Percentiles rank a stretch among this genome's conserved stretches.
Conservation (phyloP, 352 stramenopile genomes). For the Phytopythium ostracodes region DNA sequence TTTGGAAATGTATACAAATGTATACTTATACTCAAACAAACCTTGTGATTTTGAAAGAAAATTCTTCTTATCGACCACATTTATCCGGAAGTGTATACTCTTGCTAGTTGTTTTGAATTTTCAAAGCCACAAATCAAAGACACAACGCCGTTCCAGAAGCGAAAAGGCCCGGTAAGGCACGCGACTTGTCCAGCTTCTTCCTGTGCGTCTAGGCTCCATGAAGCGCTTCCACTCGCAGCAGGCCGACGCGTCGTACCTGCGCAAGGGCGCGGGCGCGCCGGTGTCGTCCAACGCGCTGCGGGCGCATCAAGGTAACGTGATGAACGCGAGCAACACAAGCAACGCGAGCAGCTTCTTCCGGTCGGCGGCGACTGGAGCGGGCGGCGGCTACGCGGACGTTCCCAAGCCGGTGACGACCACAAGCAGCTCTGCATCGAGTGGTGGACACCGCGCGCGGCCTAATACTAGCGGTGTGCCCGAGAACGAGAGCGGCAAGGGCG, state of each 20-base stretch:
- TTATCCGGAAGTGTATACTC: slow-evolving; percentile 4
- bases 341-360: slow-evolving; percentile 4
- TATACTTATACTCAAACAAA: slow-evolving; percentile 6
- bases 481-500: slow-evolving; percentile 11
- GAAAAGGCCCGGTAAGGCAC: neutral
- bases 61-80: too few species aligned
- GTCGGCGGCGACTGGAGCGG: neutral
- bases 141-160: too few species aligned
- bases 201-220: slow-evolving; percentile 9
- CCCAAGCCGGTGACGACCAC: slow-evolving; percentile 13
- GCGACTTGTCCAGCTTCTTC: neutral
- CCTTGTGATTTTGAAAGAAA: too few species aligned
- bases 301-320: neutral
- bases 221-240: slow-evolving; percentile 31
- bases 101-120: slow-evolving; percentile 28
- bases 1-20: neutral
- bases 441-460: neutral
- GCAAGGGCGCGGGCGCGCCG: slow-evolving; percentile 14
- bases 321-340: slow-evolving; percentile 1
- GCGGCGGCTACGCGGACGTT: neutral
- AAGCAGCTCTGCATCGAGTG: slow-evolving; percentile 11
- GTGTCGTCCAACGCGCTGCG: neutral
- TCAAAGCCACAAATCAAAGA: slow-evolving; percentile 6
- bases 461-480: neutral
- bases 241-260: slow-evolving; percentile 20